These are phyloP conservation scores for Epichloe festucae DNA, from an alignment of 2,329 filamentous ascomycete genomes.

Conservation along the genomic window DNA sequence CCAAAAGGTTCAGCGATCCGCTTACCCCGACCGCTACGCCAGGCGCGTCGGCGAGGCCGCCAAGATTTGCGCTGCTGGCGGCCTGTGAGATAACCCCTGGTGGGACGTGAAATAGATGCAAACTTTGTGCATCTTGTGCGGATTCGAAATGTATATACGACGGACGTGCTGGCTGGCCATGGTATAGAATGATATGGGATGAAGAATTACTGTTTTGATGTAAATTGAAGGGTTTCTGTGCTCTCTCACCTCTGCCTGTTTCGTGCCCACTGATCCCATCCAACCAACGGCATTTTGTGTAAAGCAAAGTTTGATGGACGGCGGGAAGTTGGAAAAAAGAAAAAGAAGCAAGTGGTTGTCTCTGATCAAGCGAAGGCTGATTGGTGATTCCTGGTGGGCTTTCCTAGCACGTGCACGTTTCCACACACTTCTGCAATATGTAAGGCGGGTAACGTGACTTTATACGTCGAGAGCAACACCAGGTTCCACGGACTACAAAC, in stretches of 20 bases:
- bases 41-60: conserved; percentile 8
- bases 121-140: not conserved
- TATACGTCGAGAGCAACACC: conserved; percentile 28
- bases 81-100: conserved; percentile 2
- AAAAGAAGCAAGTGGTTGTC: conserved; percentile 35
- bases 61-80: conserved; percentile 10
- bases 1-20: conserved; percentile 13
- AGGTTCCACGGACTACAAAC: conserved; percentile 40
- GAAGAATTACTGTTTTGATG: too few species aligned
- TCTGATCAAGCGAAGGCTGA: conserved; percentile 42
- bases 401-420: conserved; percentile 5
- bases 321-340: too few species aligned
- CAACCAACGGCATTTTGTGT: not conserved
- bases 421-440: conserved; percentile 44
- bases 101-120: too few species aligned
- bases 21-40: conserved; percentile 8
- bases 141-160: not conserved
- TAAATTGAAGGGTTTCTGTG: not conserved
- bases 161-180: too few species aligned
- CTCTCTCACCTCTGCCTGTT: not conserved
- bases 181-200: too few species aligned
- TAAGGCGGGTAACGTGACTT: conserved; percentile 36
- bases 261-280: not conserved
- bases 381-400: conserved; percentile 39
- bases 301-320: too few species aligned